These are phyloP conservation scores for Pseudogymnoascus sp. DNA, from an alignment of 2,329 filamentous ascomycete species.

Conservation along the genomic window DNA sequence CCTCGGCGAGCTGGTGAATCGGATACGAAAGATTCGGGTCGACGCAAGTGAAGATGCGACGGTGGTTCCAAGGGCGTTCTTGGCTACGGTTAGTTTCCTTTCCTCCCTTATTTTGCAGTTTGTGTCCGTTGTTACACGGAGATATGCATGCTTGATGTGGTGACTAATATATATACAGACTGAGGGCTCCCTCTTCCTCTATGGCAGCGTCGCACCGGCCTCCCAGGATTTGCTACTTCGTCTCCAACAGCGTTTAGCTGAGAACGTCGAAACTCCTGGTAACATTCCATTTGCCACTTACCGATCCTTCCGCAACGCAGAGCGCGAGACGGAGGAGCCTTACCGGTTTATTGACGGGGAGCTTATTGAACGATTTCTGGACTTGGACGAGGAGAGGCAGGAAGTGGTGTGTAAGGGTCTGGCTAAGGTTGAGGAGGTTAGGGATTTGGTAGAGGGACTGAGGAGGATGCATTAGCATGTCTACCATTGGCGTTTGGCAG, in stretches of 20 bases:
- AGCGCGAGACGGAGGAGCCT: constrained; percentile 64
- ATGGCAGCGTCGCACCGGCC: constrained; percentile 64
- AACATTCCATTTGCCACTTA: constrained; percentile 68
- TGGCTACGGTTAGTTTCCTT: constrained; percentile 64
- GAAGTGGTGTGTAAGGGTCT: constrained; percentile 44
- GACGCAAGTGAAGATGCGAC: constrained; percentile 54
- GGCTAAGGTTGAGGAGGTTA: constrained; percentile 53
- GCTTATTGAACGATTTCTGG: constrained; percentile 76
- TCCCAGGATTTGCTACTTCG: constrained; percentile 74
- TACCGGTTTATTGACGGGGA: constrained; percentile 89
- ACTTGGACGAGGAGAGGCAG: constrained; percentile 53
- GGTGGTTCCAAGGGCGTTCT: constrained; percentile 73
- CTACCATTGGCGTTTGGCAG: not conserved
- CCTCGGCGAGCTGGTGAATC: constrained; percentile 88
- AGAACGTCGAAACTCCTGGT: constrained; percentile 59
- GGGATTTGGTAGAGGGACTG: constrained; percentile 53
- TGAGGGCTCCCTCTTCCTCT: constrained; percentile 86
- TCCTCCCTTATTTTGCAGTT: not conserved
- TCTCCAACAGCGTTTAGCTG: constrained; percentile 65
- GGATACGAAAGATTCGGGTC: constrained; percentile 67
- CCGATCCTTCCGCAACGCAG: constrained; percentile 70
- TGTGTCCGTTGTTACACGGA: not conserved
- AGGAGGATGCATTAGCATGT: constrained; percentile 46
- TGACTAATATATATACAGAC: constrained; percentile 44
- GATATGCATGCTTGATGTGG: not conserved